Evolutionary conservation across 208 protist genomes (phyloP), one percentile per base, ranked within the genome.

Genomic region (Crithidia sp.): DNA sequence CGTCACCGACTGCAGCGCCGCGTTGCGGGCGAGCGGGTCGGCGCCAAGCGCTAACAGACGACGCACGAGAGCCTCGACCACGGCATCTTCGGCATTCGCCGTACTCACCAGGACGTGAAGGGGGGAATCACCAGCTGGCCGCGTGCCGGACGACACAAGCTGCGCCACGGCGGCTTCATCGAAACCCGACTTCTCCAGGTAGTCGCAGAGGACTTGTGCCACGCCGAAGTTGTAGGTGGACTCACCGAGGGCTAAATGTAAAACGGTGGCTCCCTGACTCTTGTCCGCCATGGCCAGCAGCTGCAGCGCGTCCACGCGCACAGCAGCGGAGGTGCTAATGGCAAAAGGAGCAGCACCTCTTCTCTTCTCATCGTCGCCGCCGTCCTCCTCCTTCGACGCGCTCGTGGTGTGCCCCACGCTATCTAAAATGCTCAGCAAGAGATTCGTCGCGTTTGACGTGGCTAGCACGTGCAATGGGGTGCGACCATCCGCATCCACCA

Each of bases 381-480:
- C 64, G 7, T 67, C 57, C 37, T 71, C 64, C 28, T 12, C 57
- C 36, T 71, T 54, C 17, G 50, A 50, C 9, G 12, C 54, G 14
- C 2, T 7, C 5, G 49, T 14, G 17, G n/a, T 45, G 50, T 19
- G 52, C 17, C 71, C 67, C 2, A 72, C 71, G 4, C 59, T 67
- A 55, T 79, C 67, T 4, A 89, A 66, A 17, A 86, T 5, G 40
- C 63, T 71, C 14, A 62, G 56, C 56, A 84, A 66, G 7, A 90
- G 61, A 5, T n/a, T 47, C 13, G 57, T 47, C 14, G 84, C 79
- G 67, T 85, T 82, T 5, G 86, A 79, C 41, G 67, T 82, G 50
- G 83, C 85, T 3, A 89, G 68, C n/a, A 89, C 66, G 72, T 93
- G 88, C 16, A 93, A 70, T 12, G 83, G 71, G 4, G 88, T 93